Evolutionary conservation across 2,329 filamentous ascomycete genomes (phyloP), one percentile per base, ranked within the genome.

Genomic region (Botrytis galanthina): DNA sequence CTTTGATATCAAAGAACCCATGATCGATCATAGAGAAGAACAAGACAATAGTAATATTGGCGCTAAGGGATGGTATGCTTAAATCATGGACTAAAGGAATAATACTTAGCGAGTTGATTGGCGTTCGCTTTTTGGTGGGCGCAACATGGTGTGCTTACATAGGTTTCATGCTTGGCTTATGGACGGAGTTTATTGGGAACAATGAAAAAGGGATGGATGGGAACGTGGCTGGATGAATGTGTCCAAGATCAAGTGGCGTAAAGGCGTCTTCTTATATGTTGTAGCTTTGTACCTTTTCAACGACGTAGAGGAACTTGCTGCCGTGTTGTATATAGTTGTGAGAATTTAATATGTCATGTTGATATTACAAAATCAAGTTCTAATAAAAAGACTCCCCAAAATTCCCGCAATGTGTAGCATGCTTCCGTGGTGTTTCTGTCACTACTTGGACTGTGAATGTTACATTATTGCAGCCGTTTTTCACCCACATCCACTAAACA

Each of bases 11-110:
- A 87, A 84, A n/a, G 86, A 93, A 76, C 86, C 93, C 1, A 91
- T 98, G 82, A 98, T 99, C 75, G 88, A 91, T n/a, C 92, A 97
- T 81, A 89, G 96, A 26, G 84, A 88, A 75, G 90, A 93, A 75
- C 74, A 78, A 68, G 78, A 77, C 18, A 73, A 78, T 61, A 75
- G 44, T 62, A 77, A 76, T 63, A 75, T 79, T 42, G 76, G 76
- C 10, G 74, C 64, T 3, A 79, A 76, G 63, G 80, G 80, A 29
- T 81, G 80, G 80, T 81, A 80, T 75, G 78, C 78, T 73, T 81
- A 77, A n/a, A 69, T 32, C 6, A 42, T 42, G 35, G n/a, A 57
- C 29, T 44, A 16, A 20, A 44, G 66, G n/a, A 42, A 42, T 32
- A 26, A 42, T 14, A 10, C 54, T 57, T 22, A 37, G 37, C 18